Evolutionary conservation across 345 rosid genomes (phyloP).

Genomic region (Nephelium lappaceum): DNA sequence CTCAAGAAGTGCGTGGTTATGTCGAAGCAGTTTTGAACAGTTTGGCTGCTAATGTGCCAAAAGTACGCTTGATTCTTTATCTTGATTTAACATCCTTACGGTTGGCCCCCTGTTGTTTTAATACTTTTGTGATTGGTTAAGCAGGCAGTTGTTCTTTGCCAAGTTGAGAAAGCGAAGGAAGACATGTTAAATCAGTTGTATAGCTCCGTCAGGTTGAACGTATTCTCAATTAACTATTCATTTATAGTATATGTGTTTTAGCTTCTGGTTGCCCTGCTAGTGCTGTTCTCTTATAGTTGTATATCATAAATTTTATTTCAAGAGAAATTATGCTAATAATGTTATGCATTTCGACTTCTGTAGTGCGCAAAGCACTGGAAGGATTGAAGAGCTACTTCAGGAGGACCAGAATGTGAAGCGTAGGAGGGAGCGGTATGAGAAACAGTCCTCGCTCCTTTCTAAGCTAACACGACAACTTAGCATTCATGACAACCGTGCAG

Average conservation of each 20-base stretch:
- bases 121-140: constrained; percentile 25
- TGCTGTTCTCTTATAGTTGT: neutral
- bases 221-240: constrained; percentile 2
- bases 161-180: constrained; percentile 95
- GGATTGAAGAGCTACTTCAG: constrained; percentile 84
- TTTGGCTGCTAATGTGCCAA: constrained; percentile 89
- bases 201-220: constrained; percentile 76
- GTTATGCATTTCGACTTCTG: constrained; percentile 12
- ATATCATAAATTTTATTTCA: neutral
- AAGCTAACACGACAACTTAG: constrained; percentile 84
- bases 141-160: constrained; percentile 98
- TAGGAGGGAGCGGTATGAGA: constrained; percentile 71
- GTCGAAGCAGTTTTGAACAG: constrained; percentile 96
- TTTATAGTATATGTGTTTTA: neutral
- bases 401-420: constrained; percentile 88
- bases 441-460: constrained; percentile 80
- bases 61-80: constrained; percentile 41
- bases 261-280: neutral
- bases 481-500: constrained; percentile 82
- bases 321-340: neutral
- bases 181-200: constrained; percentile 96
- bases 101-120: neutral
- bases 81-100: neutral
- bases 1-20: constrained; percentile 96
- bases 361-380: constrained; percentile 76